Evolutionary conservation across 2,329 filamentous ascomycete genomes (phyloP).

Genomic region (Colletotrichum trifolii): DNA sequence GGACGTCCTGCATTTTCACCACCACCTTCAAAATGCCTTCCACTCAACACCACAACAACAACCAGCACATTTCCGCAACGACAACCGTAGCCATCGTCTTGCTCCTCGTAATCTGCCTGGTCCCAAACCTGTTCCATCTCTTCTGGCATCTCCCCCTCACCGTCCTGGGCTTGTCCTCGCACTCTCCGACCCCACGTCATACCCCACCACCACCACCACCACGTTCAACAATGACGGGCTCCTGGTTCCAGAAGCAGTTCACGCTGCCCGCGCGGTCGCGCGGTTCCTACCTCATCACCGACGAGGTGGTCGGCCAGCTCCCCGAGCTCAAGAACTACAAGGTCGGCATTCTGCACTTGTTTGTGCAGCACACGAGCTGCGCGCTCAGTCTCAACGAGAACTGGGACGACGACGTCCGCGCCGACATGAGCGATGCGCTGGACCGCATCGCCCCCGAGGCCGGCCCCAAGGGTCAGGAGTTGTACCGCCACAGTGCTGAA

Average conservation of each 20-base stretch:
- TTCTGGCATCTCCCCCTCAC: conserved; percentile 61
- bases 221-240: conserved; percentile 62
- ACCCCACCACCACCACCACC: conserved; percentile 40
- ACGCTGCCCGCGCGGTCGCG: conserved; percentile 80
- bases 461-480: conserved; percentile 75
- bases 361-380: conserved; percentile 95
- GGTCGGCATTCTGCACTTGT: conserved; percentile 86
- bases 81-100: conserved; percentile 60
- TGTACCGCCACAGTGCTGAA: conserved; percentile 91
- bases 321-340: conserved; percentile 88
- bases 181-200: conserved; percentile 37
- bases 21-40: conserved; percentile 51
- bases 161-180: conserved; percentile 48
- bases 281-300: conserved; percentile 91
- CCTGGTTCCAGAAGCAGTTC: conserved; percentile 88
- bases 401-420: conserved; percentile 83
- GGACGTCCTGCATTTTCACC: conserved; percentile 25
- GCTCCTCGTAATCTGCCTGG: conserved; percentile 62
- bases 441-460: conserved; percentile 86
- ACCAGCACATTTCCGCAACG: conserved; percentile 49
- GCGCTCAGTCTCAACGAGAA: conserved; percentile 95
- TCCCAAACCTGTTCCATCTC: conserved; percentile 64
- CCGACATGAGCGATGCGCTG: conserved; percentile 93
- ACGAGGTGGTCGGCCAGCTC: conserved; percentile 75
- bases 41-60: conserved; percentile 45